Conservation (phyloP, 805 yeast genomes). For the Candida peoriensis region DNA sequence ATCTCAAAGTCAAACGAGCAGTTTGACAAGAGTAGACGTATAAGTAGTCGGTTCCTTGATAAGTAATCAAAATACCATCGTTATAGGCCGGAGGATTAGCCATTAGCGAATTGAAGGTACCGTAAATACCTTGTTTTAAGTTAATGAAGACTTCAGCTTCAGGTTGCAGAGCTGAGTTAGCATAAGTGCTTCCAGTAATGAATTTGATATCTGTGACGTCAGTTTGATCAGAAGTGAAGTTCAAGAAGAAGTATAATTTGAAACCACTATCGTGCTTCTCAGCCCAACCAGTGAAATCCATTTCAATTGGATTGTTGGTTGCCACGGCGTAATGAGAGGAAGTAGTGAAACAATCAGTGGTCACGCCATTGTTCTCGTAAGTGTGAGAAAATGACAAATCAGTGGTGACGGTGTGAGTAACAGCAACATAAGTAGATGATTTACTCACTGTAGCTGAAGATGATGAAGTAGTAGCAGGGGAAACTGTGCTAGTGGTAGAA, state of each 20-base stretch:
- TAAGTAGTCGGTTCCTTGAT: slow-evolving; percentile 5
- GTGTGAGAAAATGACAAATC: slow-evolving; percentile 3
- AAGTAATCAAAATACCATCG: slow-evolving; percentile 4
- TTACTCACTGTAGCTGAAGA: neutral
- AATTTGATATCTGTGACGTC: slow-evolving; percentile 15
- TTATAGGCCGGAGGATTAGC: slow-evolving; percentile 1
- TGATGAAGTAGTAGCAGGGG: slow-evolving; percentile 3
- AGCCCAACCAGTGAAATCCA: slow-evolving; percentile 7
- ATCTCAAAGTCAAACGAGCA: neutral
- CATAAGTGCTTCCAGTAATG: slow-evolving; percentile 4
- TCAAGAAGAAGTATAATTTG: slow-evolving; percentile 10
- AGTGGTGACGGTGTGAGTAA: slow-evolving; percentile 13
- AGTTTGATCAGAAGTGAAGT: slow-evolving; percentile 15
- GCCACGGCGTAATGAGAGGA: slow-evolving; percentile 1
- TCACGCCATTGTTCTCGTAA: slow-evolving; percentile 5
- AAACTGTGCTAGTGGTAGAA: slow-evolving; percentile 9
- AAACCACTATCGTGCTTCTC: slow-evolving; percentile 3
- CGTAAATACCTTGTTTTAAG: slow-evolving; percentile 15
- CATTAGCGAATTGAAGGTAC: neutral
- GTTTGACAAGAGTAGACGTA: slow-evolving; percentile 8
- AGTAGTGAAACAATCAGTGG: slow-evolving; percentile 9
- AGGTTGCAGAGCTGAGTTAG: neutral
- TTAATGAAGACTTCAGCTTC: slow-evolving; percentile 13
- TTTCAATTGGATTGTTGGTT: slow-evolving; percentile 4
- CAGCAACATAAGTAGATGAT: slow-evolving; percentile 6